phyloP scores from a whole-genome alignment of 106 monocot genomes.

The Allium sativum region DNA sequence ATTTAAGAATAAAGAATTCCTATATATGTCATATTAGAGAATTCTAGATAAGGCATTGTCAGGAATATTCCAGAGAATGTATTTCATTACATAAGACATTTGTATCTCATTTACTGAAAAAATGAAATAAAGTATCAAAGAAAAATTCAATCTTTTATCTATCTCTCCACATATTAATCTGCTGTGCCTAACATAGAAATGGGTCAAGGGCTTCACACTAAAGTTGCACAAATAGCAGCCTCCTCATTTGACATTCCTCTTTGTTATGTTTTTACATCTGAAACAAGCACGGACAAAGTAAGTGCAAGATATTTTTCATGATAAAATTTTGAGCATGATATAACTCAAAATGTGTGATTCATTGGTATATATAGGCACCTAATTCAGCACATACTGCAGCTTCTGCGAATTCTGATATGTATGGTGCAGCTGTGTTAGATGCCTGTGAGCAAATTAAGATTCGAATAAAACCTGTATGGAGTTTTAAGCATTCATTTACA shows the following conservation, averaged over 20 bases:
- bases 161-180: too few relatives aligned
- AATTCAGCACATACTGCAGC: constrained; percentile 98
- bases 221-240: constrained; percentile 95
- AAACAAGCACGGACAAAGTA: constrained; percentile 97
- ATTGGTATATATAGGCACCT: constrained; percentile 62
- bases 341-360: constrained; percentile 1
- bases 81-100: too few relatives aligned
- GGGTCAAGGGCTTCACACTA: constrained; percentile 98
- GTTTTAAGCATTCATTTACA: too few relatives aligned
- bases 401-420: constrained; percentile 98
- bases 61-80: too few relatives aligned
- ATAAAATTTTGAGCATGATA: neutral
- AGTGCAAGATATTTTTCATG: neutral
- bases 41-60: too few relatives aligned
- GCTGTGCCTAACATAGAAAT: too few relatives aligned
- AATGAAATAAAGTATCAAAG: too few relatives aligned
- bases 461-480: constrained; percentile 83
- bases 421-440: constrained; percentile 97
- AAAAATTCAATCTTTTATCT: too few relatives aligned
- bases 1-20: too few relatives aligned
- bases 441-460: constrained; percentile 91
- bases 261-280: constrained; percentile 85
- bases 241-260: constrained; percentile 84
- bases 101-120: too few relatives aligned
- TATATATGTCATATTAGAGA: too few relatives aligned